phyloP scores from a whole-genome alignment of 495 filamentous ascomycete species.

The Penicillium paxilli region DNA sequence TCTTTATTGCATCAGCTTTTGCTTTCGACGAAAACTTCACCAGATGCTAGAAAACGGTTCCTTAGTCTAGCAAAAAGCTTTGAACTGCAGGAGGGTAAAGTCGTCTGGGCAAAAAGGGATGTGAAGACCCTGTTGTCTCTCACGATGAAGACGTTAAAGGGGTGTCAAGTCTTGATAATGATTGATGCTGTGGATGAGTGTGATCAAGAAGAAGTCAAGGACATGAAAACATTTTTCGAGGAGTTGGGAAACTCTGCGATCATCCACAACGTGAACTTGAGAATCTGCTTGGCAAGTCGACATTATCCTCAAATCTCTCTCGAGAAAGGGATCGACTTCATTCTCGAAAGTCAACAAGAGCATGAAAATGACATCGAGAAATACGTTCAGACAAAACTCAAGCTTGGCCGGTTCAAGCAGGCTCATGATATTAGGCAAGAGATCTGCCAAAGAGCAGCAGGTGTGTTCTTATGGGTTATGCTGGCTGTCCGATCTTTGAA shows the following conservation, averaged over 20 bases:
- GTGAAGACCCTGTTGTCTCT: not conserved
- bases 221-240: not conserved
- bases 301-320: not conserved
- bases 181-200: conserved; percentile 1
- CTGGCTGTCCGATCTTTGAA: not conserved
- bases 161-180: not conserved
- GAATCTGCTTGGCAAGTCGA: not conserved
- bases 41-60: not conserved
- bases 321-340: not conserved
- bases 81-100: not conserved
- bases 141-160: not conserved
- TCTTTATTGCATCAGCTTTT: not conserved
- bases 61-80: too few species aligned
- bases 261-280: not conserved
- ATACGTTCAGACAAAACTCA: not conserved
- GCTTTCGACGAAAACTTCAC: not conserved
- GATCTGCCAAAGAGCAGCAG: not conserved
- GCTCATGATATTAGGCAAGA: not conserved
- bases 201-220: not conserved
- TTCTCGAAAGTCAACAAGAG: not conserved
- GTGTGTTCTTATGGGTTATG: not conserved
- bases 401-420: not conserved
- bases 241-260: not conserved
- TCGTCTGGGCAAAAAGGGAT: not conserved
- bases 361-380: not conserved